Evolutionary conservation across 148 eudicot genomes (phyloP).

Genomic region (Diospyros kaki): DNA sequence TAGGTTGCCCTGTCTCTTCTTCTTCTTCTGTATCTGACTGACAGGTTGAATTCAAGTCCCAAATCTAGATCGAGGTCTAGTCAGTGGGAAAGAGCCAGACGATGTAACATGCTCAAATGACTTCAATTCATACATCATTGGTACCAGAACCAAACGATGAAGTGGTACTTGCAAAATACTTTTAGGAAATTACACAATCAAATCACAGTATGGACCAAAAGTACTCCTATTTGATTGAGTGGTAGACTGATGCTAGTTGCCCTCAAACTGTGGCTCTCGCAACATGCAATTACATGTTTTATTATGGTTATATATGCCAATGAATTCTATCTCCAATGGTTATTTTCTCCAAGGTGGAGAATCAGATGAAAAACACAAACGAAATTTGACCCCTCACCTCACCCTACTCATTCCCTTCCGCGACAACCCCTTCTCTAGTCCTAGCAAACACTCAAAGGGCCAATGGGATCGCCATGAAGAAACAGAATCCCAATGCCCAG

Average conservation of each 20-base stretch:
- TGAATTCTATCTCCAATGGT: not conserved
- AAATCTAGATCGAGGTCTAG: too few relatives aligned
- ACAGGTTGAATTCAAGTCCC: too few relatives aligned
- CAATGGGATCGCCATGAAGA: constrained; percentile 18
- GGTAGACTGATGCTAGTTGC: not conserved
- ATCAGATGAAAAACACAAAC: not conserved
- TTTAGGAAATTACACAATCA: too few relatives aligned
- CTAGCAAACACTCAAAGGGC: constrained; percentile 8
- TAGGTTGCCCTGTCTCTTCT: too few relatives aligned
- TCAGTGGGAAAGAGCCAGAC: too few relatives aligned
- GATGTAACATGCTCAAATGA: too few relatives aligned
- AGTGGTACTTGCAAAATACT: too few relatives aligned
- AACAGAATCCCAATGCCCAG: constrained; percentile 12
- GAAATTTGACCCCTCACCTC: not conserved
- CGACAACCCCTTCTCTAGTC: not conserved
- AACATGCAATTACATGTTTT: not conserved
- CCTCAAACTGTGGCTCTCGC: not conserved
- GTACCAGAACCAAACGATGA: too few relatives aligned
- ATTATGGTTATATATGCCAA: not conserved
- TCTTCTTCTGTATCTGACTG: too few relatives aligned
- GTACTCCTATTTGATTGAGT: not conserved
- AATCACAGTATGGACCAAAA: too few relatives aligned
- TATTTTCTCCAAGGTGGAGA: not conserved
- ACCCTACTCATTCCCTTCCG: not conserved
- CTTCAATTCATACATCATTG: too few relatives aligned